These are phyloP conservation scores for Suillus luteus DNA, from an alignment of 768 basidiomycete genomes.

Conservation along the genomic window DNA sequence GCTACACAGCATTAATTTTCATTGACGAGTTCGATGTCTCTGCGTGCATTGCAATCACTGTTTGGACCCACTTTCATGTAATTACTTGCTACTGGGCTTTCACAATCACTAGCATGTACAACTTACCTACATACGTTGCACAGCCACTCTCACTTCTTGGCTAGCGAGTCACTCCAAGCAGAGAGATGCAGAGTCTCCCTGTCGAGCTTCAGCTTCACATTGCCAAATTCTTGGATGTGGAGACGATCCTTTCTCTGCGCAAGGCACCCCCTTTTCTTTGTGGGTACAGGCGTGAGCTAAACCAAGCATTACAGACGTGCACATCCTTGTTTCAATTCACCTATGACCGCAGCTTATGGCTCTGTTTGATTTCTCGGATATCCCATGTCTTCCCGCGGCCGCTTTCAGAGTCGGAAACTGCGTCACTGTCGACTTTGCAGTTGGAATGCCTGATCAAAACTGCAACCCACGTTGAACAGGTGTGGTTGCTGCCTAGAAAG, in stretches of 20 bases:
- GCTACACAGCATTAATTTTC: constrained; percentile 1
- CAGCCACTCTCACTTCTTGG: not conserved
- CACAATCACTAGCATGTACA: not conserved
- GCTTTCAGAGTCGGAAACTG: constrained; percentile 18
- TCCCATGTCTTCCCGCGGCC: constrained; percentile 19
- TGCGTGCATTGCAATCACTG: not conserved
- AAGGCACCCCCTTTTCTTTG: constrained; percentile 14
- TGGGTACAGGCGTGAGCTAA: not conserved
- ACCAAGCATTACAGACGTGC: constrained; percentile 25
- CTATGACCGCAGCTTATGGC: constrained; percentile 23
- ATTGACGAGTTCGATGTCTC: not conserved
- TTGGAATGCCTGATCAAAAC: constrained; percentile 19
- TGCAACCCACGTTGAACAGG: constrained; percentile 19
- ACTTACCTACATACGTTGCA: not conserved
- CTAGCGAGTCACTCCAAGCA: not conserved
- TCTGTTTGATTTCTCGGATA: constrained; percentile 16
- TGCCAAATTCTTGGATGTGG: constrained; percentile 17
- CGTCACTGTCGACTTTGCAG: constrained; percentile 13
- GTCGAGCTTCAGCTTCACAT: constrained; percentile 23
- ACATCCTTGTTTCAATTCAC: constrained; percentile 22
- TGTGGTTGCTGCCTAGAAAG: constrained; percentile 21
- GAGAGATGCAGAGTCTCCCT: constrained; percentile 17
- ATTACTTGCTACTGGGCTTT: not conserved
- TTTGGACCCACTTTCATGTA: not conserved
- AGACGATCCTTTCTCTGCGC: constrained; percentile 22